These are phyloP conservation scores for Mycena haematopus DNA, from an alignment of 768 basidiomycete genomes.

Conservation along the genomic window DNA sequence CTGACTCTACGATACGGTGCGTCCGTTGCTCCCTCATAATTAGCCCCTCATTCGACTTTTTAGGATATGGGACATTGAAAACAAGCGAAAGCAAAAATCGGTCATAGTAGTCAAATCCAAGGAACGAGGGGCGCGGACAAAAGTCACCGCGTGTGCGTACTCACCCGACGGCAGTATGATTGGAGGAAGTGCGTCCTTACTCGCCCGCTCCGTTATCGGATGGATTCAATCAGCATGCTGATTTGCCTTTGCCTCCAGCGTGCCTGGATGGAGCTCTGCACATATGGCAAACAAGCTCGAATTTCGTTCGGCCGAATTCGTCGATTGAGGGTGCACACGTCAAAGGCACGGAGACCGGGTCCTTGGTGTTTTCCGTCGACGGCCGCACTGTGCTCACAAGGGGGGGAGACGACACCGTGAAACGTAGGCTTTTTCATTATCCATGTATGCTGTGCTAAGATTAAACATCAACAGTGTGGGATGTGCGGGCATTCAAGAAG, in stretches of 20 bases:
- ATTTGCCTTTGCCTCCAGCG: constrained; percentile 50
- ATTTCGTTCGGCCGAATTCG: constrained; percentile 91
- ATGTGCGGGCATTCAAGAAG: constrained; percentile 88
- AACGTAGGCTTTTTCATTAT: constrained; percentile 65
- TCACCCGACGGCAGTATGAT: constrained; percentile 90
- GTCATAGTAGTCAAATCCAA: constrained; percentile 98
- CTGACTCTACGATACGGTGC: constrained; percentile 93
- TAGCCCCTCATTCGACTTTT: constrained; percentile 1
- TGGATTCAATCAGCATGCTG: background rate
- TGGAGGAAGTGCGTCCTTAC: constrained; percentile 69
- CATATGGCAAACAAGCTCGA: constrained; percentile 91
- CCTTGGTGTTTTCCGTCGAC: constrained; percentile 88
- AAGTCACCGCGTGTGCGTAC: constrained; percentile 86
- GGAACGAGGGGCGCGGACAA: constrained; percentile 92
- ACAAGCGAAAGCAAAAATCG: constrained; percentile 91
- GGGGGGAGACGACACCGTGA: constrained; percentile 95
- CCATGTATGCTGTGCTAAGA: constrained; percentile 4
- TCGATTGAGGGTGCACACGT: constrained; percentile 86
- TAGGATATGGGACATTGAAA: constrained; percentile 95
- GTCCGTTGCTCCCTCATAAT: constrained; percentile 29
- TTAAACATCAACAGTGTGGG: constrained; percentile 76
- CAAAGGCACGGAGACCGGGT: constrained; percentile 87
- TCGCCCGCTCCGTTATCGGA: constrained; percentile 22
- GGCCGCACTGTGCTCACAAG: constrained; percentile 84
- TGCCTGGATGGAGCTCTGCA: constrained; percentile 93